These are phyloP conservation scores for Croton setiger DNA, from an alignment of 441 rosid species.

Conservation along the genomic window DNA sequence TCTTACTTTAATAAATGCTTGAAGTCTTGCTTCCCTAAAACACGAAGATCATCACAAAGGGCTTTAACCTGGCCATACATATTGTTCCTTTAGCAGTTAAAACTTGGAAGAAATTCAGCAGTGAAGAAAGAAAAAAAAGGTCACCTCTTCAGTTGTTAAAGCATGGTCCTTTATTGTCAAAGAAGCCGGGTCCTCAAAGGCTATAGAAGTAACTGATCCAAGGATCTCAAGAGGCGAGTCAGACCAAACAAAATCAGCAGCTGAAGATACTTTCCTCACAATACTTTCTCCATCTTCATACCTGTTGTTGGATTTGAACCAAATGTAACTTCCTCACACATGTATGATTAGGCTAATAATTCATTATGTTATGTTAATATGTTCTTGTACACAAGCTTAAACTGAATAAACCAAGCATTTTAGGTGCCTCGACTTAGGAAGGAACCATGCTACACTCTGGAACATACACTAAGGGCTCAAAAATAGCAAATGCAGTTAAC, in stretches of 20 bases:
- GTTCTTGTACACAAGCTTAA: not conserved
- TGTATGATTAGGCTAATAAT: not conserved
- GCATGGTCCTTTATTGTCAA: constrained; percentile 54
- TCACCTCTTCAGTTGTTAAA: constrained; percentile 83
- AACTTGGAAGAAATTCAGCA: not conserved
- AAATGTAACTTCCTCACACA: not conserved
- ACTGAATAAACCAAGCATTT: not conserved
- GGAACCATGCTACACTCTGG: not conserved
- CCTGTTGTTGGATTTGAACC: constrained; percentile 32
- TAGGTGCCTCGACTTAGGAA: not conserved
- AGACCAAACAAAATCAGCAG: constrained; percentile 79
- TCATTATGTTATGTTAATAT: constrained; percentile 6
- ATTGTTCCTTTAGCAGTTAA: constrained; percentile 8
- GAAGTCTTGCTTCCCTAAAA: constrained; percentile 91
- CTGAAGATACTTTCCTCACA: constrained; percentile 64
- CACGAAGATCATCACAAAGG: constrained; percentile 88
- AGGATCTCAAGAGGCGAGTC: constrained; percentile 84
- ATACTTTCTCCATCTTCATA: constrained; percentile 73
- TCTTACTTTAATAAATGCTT: constrained; percentile 85
- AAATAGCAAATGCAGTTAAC: not conserved
- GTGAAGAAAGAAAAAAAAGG: constrained; percentile 9
- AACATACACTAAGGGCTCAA: not conserved
- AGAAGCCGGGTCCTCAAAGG: constrained; percentile 59
- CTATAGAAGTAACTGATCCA: constrained; percentile 72
- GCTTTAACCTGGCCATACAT: constrained; percentile 52